phyloP scores from a whole-genome alignment of 2,329 filamentous ascomycete species.

The Neophaeococcomyces aloes region DNA sequence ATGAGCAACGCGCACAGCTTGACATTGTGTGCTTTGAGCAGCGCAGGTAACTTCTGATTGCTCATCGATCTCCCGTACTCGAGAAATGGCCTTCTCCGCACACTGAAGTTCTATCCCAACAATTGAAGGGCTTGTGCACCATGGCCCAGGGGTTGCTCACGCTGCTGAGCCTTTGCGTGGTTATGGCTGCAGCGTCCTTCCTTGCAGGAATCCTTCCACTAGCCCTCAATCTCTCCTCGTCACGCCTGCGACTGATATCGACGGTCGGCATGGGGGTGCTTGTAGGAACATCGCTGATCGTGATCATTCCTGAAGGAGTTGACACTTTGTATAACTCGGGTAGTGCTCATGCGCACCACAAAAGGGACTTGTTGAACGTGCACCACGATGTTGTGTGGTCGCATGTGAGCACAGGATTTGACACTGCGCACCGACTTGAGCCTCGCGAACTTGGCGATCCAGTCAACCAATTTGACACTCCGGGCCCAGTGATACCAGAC shows the following conservation, averaged over 20 bases:
- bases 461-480: conserved; percentile 13
- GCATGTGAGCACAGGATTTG: conserved; percentile 3
- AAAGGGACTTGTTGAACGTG: conserved; percentile 26
- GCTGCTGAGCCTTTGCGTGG: conserved; percentile 52
- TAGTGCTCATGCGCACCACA: conserved; percentile 19
- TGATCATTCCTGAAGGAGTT: conserved; percentile 94
- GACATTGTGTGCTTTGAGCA: too few relatives aligned
- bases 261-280: conserved; percentile 88
- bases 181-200: conserved; percentile 69
- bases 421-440: background rate
- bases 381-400: conserved; percentile 25
- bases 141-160: conserved; percentile 45
- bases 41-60: too few relatives aligned
- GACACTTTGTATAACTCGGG: conserved; percentile 67
- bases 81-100: too few relatives aligned
- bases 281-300: conserved; percentile 87
- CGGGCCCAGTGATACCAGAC: conserved; percentile 25
- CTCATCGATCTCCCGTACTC: too few relatives aligned
- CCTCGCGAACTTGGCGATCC: conserved; percentile 2
- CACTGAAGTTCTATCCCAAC: too few relatives aligned
- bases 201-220: conserved; percentile 83
- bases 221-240: conserved; percentile 74
- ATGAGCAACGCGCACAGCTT: too few relatives aligned
- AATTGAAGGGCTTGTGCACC: background rate
- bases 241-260: conserved; percentile 79